phyloP scores from a whole-genome alignment of 73 alveolate genomes.

The Paraurostyla sp. region DNA sequence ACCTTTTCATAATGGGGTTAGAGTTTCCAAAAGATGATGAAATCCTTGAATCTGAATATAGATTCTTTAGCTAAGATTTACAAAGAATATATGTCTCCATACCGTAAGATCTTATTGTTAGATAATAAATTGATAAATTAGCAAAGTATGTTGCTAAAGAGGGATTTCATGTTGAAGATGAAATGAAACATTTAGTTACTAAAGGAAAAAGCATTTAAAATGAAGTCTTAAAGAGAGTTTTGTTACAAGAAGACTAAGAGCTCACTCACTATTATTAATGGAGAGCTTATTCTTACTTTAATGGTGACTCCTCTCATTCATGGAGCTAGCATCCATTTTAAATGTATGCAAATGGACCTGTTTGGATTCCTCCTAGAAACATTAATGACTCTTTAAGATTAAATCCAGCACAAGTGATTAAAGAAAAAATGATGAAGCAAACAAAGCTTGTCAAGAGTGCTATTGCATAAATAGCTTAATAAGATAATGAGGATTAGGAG shows the following conservation, averaged over 20 bases:
- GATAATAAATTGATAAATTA: conserved; percentile 28
- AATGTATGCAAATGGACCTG: conserved; percentile 38
- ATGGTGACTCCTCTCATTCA: conserved; percentile 48
- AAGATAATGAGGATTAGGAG: conserved; percentile 6
- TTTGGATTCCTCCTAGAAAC: conserved; percentile 62
- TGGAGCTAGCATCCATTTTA: conserved; percentile 43
- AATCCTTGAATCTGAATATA: background rate
- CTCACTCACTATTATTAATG: conserved; percentile 31
- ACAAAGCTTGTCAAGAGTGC: conserved; percentile 3
- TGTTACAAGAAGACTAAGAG: background rate
- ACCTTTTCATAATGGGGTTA: conserved; percentile 4
- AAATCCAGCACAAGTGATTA: conserved; percentile 47
- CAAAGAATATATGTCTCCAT: background rate
- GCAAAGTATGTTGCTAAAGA: conserved; percentile 25
- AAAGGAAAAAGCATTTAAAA: background rate
- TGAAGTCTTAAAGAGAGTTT: background rate
- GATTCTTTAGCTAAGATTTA: background rate
- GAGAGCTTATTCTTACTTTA: conserved; percentile 54
- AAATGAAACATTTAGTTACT: background rate
- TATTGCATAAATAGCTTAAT: background rate
- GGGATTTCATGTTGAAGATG: conserved; percentile 35
- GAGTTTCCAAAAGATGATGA: background rate
- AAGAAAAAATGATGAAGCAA: conserved; percentile 35
- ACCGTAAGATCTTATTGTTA: background rate
- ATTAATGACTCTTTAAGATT: background rate